Evolutionary conservation across 306 rosid genomes (phyloP), one percentile per base, ranked within the genome.

Genomic region (Ochetophila trinervis): DNA sequence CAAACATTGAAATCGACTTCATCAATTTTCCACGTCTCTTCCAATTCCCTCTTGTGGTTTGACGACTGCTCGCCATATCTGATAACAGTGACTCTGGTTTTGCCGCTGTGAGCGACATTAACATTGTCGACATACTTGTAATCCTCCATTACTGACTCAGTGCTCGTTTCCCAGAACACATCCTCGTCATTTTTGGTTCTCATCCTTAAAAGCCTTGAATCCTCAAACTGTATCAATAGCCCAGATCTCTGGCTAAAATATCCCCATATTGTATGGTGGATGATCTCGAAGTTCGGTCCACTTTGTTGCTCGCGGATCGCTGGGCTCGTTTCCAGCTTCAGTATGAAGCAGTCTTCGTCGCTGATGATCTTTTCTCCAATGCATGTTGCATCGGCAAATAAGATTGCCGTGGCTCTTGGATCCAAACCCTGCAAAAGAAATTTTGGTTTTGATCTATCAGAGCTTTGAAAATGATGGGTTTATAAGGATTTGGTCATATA

Each of bases 231-330:
- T 34, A 86, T 69, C 15, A 93, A 50, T 4, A 93, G 89, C 15
- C 98, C 98, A 2, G 97, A 93, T 15, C 97, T 77, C 18, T 89
- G 98, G 84, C 98, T 93, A 76, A 93, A 93, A 56, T 93, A 93
- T 1, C 96, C 96, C 96, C 97, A 91, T 36, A 86, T 74, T 0
- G 94, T 91, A 79, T 91, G 97, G 75, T 91, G 97, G 47, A 88
- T 91, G 21, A 88, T 84, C 74, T 91, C 96, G 37, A 69, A 85
- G 66, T 86, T 76, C 35, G 80, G 60, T 0, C 95, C 87, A 8
- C 94, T 82, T 45, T 84, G 94, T 1, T 91, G 85, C 64, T 88
- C 94, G 0, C 93, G 82, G 49, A 83, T 76, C 4, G 91, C 88
- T 0, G 97, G 86, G 59, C 88, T 82, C 1, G 97, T 88, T 66